Evolutionary conservation across 768 basidiomycete species (phyloP).

Genomic region (Tylopilus rubrobrunneus): DNA sequence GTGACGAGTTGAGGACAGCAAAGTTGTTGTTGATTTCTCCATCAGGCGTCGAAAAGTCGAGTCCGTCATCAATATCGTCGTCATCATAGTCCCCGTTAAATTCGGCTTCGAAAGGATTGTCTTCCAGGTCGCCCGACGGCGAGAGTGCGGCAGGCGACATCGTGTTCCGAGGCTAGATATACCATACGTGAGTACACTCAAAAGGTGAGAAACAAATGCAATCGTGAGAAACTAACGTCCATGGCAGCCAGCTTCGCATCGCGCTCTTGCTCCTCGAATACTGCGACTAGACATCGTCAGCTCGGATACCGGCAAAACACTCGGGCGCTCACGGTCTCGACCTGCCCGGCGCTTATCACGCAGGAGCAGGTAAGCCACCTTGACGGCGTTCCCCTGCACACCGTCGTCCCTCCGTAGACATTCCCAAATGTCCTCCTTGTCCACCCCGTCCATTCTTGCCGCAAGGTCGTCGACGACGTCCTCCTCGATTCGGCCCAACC

Average conservation of each 20-base stretch:
- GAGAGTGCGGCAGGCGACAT: conserved; percentile 66
- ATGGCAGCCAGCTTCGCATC: conserved; percentile 75
- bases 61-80: conserved; percentile 53
- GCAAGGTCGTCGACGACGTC: conserved; percentile 84
- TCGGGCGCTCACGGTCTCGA: conserved; percentile 65
- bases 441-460: conserved; percentile 64
- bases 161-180: conserved; percentile 63
- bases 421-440: conserved; percentile 84
- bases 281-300: conserved; percentile 49
- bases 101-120: conserved; percentile 79
- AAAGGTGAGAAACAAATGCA: neutral
- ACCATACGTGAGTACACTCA: conserved; percentile 2
- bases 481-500: conserved; percentile 88
- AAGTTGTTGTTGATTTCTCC: conserved; percentile 59
- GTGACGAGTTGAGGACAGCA: conserved; percentile 85
- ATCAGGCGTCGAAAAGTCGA: conserved; percentile 46
- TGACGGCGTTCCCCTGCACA: conserved; percentile 84
- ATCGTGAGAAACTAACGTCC: conserved; percentile 58
- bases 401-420: conserved; percentile 81
- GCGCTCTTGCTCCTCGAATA: conserved; percentile 81
- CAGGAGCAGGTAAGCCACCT: conserved; percentile 93
- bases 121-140: conserved; percentile 60
- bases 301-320: neutral
- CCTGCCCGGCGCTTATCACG: conserved; percentile 84
- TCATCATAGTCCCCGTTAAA: conserved; percentile 44